These are phyloP conservation scores for Fusarium praegraminearum DNA, from an alignment of 2,329 filamentous ascomycete species.

Conservation along the genomic window DNA sequence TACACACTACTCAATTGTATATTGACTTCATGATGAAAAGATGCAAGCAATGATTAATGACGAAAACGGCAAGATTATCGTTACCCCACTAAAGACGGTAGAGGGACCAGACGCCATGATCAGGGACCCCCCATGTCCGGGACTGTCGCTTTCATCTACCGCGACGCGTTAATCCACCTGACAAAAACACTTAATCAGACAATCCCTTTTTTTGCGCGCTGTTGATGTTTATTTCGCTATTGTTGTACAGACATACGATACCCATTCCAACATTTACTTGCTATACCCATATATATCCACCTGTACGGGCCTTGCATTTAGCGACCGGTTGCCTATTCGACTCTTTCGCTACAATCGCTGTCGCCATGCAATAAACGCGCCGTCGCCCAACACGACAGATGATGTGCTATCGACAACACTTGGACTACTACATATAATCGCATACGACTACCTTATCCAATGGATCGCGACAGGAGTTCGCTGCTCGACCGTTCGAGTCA, in stretches of 20 bases:
- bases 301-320: conserved; percentile 3
- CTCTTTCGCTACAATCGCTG: conserved; percentile 2
- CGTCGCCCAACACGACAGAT: conserved; percentile 16
- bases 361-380: conserved; percentile 45
- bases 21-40: neutral
- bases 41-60: neutral
- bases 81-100: conserved; percentile 21
- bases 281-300: conserved; percentile 4
- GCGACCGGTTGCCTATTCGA: conserved; percentile 6
- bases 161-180: conserved; percentile 34
- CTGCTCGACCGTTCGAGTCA: conserved; percentile 43
- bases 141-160: conserved; percentile 9
- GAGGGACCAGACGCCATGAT: conserved; percentile 15
- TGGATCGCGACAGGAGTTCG: conserved; percentile 47
- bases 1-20: too few species aligned
- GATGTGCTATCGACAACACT: conserved; percentile 38
- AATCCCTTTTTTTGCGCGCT: conserved; percentile 32
- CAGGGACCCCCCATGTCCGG: conserved; percentile 17
- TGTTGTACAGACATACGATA: conserved; percentile 31
- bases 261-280: conserved; percentile 8
- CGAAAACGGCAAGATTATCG: conserved; percentile 7
- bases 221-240: conserved; percentile 32
- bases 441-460: conserved; percentile 14
- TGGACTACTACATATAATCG: conserved; percentile 22
- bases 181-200: conserved; percentile 41